These are phyloP conservation scores for Phytophthora colocasiae DNA, from an alignment of 352 stramenopile genomes.

Conservation along the genomic window DNA sequence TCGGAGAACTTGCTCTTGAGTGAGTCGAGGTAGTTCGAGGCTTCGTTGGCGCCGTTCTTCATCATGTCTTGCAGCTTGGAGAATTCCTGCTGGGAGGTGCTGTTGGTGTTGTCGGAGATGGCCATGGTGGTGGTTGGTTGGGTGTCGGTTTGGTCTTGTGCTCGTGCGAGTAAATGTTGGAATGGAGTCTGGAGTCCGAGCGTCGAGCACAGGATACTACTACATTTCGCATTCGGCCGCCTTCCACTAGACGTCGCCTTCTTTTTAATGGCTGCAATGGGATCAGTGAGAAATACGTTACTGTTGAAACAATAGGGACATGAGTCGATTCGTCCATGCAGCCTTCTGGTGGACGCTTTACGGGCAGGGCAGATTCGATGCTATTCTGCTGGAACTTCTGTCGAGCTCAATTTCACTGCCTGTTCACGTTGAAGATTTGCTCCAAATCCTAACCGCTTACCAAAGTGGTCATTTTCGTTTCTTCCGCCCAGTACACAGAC, in stretches of 20 bases:
- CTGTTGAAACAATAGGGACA: too few relatives aligned
- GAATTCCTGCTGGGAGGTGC: slow-evolving; percentile 39
- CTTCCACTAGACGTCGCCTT: background rate
- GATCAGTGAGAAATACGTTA: background rate
- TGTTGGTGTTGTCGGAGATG: slow-evolving; percentile 30
- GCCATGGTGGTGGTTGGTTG: slow-evolving; percentile 29
- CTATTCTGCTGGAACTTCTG: too few relatives aligned
- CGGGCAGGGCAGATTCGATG: too few relatives aligned
- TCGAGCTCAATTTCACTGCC: too few relatives aligned
- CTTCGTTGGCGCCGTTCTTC: slow-evolving; percentile 36
- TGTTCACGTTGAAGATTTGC: background rate
- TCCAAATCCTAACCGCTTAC: slow-evolving; percentile 10
- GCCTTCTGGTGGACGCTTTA: too few relatives aligned
- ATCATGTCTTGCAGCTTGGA: slow-evolving; percentile 49
- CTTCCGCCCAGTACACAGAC: background rate
- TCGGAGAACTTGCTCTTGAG: slow-evolving; percentile 50
- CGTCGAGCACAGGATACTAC: background rate
- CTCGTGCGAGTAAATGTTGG: slow-evolving; percentile 18
- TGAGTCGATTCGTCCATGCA: too few relatives aligned
- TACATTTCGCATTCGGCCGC: background rate
- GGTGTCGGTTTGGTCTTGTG: slow-evolving; percentile 7
- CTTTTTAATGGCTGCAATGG: background rate
- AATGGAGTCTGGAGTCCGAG: slow-evolving; percentile 8
- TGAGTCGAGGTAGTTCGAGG: slow-evolving; percentile 41
- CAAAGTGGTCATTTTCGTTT: slow-evolving; percentile 39